Evolutionary conservation across 257 asterid species (phyloP).

Genomic region (Datura wrightii): DNA sequence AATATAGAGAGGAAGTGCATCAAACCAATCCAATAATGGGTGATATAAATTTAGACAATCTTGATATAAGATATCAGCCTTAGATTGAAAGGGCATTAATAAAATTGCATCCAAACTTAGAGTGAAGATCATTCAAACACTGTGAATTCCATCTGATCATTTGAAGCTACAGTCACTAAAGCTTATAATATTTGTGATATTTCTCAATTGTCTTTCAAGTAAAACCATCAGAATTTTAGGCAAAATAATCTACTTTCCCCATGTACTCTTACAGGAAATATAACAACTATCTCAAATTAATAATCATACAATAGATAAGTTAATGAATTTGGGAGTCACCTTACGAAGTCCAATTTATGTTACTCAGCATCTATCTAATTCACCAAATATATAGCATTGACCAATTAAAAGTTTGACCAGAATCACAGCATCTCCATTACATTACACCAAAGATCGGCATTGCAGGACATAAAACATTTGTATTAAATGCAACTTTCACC

Average conservation of each 20-base stretch:
- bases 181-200: background rate
- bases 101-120: background rate
- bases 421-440: background rate
- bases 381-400: background rate
- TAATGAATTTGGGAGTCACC: background rate
- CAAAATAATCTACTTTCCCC: background rate
- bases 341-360: background rate
- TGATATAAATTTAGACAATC: background rate
- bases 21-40: background rate
- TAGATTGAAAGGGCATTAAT: background rate
- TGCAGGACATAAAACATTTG: background rate
- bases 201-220: background rate
- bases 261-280: background rate
- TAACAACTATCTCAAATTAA: background rate
- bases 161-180: conserved; percentile 8
- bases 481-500: background rate
- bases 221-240: background rate
- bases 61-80: background rate
- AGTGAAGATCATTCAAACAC: background rate
- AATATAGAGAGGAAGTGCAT: conserved; percentile 10
- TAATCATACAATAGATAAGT: background rate
- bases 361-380: background rate
- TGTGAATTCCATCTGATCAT: background rate
- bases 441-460: background rate
- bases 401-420: background rate